Conservation (phyloP, 2,329 filamentous ascomycete species). For the Hirsutella minnesotensis region DNA sequence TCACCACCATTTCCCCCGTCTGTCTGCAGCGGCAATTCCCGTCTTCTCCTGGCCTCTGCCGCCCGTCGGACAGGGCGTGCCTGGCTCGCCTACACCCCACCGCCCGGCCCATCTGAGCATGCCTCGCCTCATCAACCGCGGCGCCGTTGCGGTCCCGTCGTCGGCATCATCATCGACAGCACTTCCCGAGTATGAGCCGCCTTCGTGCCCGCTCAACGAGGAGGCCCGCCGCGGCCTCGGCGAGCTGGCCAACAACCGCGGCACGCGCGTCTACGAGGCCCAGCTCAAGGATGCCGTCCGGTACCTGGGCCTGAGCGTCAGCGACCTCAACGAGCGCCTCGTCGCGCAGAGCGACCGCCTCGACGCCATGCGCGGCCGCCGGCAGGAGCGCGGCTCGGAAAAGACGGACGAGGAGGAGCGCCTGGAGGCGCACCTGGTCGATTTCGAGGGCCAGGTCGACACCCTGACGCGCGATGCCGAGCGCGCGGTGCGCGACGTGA, state of each 20-base stretch:
- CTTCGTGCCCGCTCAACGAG: conserved; percentile 30
- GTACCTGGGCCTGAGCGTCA: conserved; percentile 31
- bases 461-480: conserved; percentile 33
- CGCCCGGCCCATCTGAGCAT: conserved; percentile 9
- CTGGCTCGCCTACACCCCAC: neutral
- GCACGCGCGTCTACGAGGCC: conserved; percentile 28
- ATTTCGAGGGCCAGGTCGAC: conserved; percentile 27
- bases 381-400: conserved; percentile 22
- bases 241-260: conserved; percentile 29
- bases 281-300: conserved; percentile 33
- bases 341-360: conserved; percentile 23
- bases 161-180: conserved; percentile 11
- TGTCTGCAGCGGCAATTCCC: too few species aligned
- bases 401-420: conserved; percentile 23
- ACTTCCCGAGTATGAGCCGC: conserved; percentile 40
- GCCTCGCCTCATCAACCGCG: conserved; percentile 20
- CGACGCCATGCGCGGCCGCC: conserved; percentile 18
- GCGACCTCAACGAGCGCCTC: conserved; percentile 36
- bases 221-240: conserved; percentile 25
- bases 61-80: neutral
- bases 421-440: conserved; percentile 25
- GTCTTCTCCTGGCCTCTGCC: too few species aligned
- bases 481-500: conserved; percentile 30
- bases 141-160: conserved; percentile 6
- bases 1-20: too few species aligned